Conservation (phyloP, 192 early-diverging fungal genomes). For the Mortierella hygrophila region DNA sequence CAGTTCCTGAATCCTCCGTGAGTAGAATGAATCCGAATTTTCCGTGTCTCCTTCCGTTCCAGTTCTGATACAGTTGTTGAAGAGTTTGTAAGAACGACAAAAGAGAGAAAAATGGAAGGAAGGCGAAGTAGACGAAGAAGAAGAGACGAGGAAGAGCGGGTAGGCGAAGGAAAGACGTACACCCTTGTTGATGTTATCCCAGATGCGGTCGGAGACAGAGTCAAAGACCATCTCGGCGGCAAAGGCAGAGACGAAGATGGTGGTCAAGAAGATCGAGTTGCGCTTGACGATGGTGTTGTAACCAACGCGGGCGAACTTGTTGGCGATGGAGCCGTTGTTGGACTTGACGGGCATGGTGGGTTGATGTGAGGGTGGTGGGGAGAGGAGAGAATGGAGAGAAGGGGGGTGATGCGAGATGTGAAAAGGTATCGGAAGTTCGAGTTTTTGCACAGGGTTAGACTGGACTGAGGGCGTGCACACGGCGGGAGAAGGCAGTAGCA, state of each 20-base stretch:
- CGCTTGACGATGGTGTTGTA: constrained; percentile 78
- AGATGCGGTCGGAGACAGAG: constrained; percentile 67
- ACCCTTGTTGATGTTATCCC: constrained; percentile 82
- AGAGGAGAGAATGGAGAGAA: neutral
- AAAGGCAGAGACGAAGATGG: constrained; percentile 79
- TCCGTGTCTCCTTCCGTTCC: neutral
- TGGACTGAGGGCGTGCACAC: neutral
- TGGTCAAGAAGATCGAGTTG: constrained; percentile 76
- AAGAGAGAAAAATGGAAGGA: constrained; percentile 1
- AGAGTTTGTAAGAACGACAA: neutral
- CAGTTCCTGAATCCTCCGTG: neutral
- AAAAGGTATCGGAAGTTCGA: neutral
- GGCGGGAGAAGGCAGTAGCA: neutral
- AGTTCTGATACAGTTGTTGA: neutral
- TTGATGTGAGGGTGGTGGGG: constrained; percentile 4
- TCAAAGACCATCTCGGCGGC: constrained; percentile 82
- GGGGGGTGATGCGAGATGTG: neutral
- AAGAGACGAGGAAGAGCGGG: neutral
- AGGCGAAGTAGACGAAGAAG: neutral
- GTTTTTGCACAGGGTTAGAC: neutral
- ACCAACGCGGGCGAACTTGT: constrained; percentile 56
- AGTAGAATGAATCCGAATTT: neutral
- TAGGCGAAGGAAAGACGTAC: constrained; percentile 64
- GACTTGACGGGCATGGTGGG: constrained; percentile 53
- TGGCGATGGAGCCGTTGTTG: constrained; percentile 50